phyloP scores from a whole-genome alignment of 2,329 filamentous ascomycete genomes.

The Pseudogymnoascus sp. region DNA sequence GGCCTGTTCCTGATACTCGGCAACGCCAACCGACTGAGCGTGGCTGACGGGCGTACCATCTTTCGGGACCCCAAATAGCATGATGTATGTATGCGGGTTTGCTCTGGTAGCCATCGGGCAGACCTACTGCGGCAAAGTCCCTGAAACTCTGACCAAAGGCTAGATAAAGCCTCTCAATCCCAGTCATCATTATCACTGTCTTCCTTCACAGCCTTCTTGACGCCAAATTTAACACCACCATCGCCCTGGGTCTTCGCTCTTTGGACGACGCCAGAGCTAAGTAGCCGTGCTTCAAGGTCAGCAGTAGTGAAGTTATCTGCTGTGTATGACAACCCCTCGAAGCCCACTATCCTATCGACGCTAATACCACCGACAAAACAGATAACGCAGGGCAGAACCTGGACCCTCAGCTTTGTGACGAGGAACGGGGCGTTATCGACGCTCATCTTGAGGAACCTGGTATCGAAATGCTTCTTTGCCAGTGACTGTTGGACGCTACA shows the following conservation, averaged over 20 bases:
- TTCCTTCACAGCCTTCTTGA: slow-evolving; percentile 28
- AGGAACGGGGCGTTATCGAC: slow-evolving; percentile 54
- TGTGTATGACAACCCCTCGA: slow-evolving; percentile 48
- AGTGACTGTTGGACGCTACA: slow-evolving; percentile 31
- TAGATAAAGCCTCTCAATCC: slow-evolving; percentile 28
- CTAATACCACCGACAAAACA: slow-evolving; percentile 48
- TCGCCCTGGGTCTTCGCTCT: slow-evolving; percentile 44
- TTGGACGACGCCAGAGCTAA: slow-evolving; percentile 43
- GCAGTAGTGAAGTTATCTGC: slow-evolving; percentile 45
- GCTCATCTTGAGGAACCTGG: slow-evolving; percentile 49
- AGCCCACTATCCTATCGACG: slow-evolving; percentile 50
- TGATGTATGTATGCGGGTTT: background rate
- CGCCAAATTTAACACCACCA: slow-evolving; percentile 31
- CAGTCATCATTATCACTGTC: slow-evolving; percentile 45
- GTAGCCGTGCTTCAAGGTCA: slow-evolving; percentile 45
- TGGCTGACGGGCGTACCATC: background rate
- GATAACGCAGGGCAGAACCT: slow-evolving; percentile 52
- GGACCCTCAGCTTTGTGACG: slow-evolving; percentile 49
- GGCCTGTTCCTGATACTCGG: background rate
- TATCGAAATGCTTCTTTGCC: slow-evolving; percentile 51
- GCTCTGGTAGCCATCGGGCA: background rate
- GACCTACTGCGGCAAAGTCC: slow-evolving; percentile 4
- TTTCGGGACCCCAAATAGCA: background rate
- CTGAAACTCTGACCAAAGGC: background rate
- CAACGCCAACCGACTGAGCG: background rate